These are phyloP conservation scores for Pythium aquatile DNA, from an alignment of 352 stramenopile genomes.

Conservation along the genomic window DNA sequence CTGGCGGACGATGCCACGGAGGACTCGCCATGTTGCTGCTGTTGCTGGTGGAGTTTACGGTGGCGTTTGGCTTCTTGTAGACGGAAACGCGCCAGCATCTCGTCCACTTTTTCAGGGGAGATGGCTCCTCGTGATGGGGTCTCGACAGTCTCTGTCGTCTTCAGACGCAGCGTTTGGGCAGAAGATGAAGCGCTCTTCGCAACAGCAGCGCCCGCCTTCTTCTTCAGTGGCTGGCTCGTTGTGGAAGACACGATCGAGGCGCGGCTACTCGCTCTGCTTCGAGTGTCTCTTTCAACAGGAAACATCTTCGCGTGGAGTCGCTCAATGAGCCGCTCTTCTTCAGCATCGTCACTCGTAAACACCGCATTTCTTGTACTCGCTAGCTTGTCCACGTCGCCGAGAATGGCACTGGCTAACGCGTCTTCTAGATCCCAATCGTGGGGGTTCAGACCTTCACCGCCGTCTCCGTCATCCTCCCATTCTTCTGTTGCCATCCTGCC, in stretches of 20 bases:
- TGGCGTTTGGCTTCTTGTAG: conserved; percentile 13
- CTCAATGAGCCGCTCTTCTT: conserved; percentile 23
- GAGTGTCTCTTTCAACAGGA: neutral
- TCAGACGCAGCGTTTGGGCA: too few species aligned
- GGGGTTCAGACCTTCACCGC: neutral
- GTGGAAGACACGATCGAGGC: neutral
- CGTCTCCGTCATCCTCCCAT: neutral
- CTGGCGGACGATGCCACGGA: neutral
- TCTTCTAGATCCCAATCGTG: conserved; percentile 19
- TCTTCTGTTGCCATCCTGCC: neutral
- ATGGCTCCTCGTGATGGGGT: conserved; percentile 2
- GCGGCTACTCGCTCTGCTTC: neutral
- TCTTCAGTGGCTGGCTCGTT: neutral
- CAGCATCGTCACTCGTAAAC: conserved; percentile 2
- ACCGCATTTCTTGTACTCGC: neutral
- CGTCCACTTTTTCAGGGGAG: conserved; percentile 14
- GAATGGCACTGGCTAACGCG: conserved; percentile 16
- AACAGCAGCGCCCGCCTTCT: neutral
- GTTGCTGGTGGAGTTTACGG: conserved; percentile 11
- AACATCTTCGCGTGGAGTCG: conserved; percentile 16
- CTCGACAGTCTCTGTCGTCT: too few species aligned
- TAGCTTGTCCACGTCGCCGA: conserved; percentile 1
- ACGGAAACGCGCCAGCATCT: conserved; percentile 20
- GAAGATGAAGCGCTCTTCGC: neutral
- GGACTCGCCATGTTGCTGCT: neutral